Evolutionary conservation across 208 protist species (phyloP).

Genomic region (Wallacemonas collosoma): DNA sequence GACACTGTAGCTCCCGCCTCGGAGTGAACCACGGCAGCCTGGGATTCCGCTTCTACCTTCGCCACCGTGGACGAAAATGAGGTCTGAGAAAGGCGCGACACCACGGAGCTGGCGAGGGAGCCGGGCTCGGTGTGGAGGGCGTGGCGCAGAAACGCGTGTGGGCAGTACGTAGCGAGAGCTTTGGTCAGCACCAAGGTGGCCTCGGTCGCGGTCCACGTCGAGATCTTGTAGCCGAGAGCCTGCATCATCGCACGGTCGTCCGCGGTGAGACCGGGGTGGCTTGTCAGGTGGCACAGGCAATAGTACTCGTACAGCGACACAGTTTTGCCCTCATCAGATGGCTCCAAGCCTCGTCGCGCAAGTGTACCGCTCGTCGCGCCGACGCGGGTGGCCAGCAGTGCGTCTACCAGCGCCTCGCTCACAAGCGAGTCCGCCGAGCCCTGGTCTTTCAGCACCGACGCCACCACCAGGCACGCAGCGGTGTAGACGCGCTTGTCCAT

Average conservation of each 20-base stretch:
- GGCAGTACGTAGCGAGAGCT: constrained; percentile 42
- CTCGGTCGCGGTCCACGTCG: constrained; percentile 48
- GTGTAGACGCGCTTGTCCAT: constrained; percentile 58
- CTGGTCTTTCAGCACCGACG: constrained; percentile 37
- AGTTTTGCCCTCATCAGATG: not conserved
- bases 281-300: constrained; percentile 48
- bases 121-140: constrained; percentile 23
- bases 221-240: constrained; percentile 31
- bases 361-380: constrained; percentile 31
- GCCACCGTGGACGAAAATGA: too few relatives aligned
- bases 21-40: too few relatives aligned
- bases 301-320: constrained; percentile 50
- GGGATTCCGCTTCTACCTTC: too few relatives aligned
- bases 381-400: constrained; percentile 43
- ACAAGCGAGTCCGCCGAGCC: constrained; percentile 24
- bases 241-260: constrained; percentile 36
- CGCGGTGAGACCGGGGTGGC: constrained; percentile 34
- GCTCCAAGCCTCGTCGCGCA: not conserved
- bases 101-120: not conserved
- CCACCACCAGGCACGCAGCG: constrained; percentile 45
- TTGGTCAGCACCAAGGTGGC: constrained; percentile 60
- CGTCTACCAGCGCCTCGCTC: constrained; percentile 32
- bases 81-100: not conserved
- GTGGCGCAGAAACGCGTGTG: constrained; percentile 51
- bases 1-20: too few relatives aligned